Evolutionary conservation across 345 rosid genomes (phyloP).

Genomic region (Populus ilicifolia): DNA sequence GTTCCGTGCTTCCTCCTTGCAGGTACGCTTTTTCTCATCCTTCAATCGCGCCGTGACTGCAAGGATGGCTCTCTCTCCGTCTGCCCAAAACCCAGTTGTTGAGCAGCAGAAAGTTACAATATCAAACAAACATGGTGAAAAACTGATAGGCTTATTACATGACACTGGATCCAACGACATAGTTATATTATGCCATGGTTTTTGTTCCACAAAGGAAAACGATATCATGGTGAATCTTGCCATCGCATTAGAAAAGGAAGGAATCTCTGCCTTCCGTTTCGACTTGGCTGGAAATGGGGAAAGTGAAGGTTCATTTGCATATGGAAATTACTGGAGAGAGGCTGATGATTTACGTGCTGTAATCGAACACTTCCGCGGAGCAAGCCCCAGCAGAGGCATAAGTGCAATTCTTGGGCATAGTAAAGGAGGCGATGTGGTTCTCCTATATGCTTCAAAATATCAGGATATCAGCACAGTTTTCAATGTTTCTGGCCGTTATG

Average conservation of each 20-base stretch:
- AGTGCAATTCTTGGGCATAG: conserved; percentile 26
- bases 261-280: conserved; percentile 6
- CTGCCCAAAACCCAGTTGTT: conserved; percentile 10
- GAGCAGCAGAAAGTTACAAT: conserved; percentile 12
- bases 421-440: conserved; percentile 27
- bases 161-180: conserved; percentile 21
- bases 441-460: conserved; percentile 33
- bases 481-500: conserved; percentile 35
- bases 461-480: conserved; percentile 20
- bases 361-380: conserved; percentile 19
- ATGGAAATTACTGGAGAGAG: conserved; percentile 21
- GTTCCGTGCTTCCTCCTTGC: neutral
- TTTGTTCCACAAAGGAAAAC: conserved; percentile 19
- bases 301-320: conserved; percentile 26
- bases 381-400: conserved; percentile 5
- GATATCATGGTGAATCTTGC: conserved; percentile 22
- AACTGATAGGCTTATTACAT: conserved; percentile 16
- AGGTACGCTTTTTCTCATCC: neutral
- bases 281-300: conserved; percentile 32
- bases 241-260: conserved; percentile 22
- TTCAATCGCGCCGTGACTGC: neutral
- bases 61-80: conserved; percentile 10
- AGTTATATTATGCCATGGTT: conserved; percentile 27
- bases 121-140: conserved; percentile 25
- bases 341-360: conserved; percentile 27